phyloP scores from a whole-genome alignment of 2,329 filamentous ascomycete genomes.

The Trichoderma guizhouense region DNA sequence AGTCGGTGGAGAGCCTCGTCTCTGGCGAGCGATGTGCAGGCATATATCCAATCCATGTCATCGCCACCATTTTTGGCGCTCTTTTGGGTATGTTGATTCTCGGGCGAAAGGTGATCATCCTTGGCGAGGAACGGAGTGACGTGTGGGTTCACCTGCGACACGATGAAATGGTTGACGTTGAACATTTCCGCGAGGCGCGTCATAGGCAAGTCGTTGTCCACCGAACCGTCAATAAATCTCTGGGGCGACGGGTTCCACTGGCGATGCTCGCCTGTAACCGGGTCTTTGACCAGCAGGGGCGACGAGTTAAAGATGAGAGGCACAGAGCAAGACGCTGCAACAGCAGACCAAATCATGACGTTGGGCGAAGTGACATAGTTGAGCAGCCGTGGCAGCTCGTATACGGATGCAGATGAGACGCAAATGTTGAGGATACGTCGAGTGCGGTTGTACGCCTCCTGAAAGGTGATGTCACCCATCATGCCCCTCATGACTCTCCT shows the following conservation, averaged over 20 bases:
- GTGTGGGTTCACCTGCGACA: constrained; percentile 94
- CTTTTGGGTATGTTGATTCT: constrained; percentile 27
- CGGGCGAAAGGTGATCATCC: constrained; percentile 58
- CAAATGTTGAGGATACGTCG: constrained; percentile 89
- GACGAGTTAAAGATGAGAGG: constrained; percentile 80
- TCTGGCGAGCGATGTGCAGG: constrained; percentile 68
- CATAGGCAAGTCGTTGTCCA: constrained; percentile 92
- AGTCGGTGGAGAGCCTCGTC: constrained; percentile 78
- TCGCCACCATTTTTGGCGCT: constrained; percentile 31
- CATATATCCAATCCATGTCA: constrained; percentile 59
- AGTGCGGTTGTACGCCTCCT: constrained; percentile 94
- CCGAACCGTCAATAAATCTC: constrained; percentile 89
- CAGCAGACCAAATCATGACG: constrained; percentile 93
- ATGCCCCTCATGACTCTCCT: constrained; percentile 75
- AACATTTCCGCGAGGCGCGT: constrained; percentile 89
- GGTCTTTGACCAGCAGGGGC: constrained; percentile 79
- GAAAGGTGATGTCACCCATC: constrained; percentile 88
- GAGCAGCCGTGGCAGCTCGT: constrained; percentile 79
- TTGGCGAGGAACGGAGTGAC: constrained; percentile 80
- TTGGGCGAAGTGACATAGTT: constrained; percentile 94
- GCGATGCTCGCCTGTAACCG: constrained; percentile 68
- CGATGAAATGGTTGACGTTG: constrained; percentile 97
- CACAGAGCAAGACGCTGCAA: constrained; percentile 92
- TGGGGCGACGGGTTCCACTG: constrained; percentile 85
- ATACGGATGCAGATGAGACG: constrained; percentile 82